Evolutionary conservation across 23 red algal species (phyloP), one percentile per base, ranked within the genome.

Genomic region (Chondrus crispus): DNA sequence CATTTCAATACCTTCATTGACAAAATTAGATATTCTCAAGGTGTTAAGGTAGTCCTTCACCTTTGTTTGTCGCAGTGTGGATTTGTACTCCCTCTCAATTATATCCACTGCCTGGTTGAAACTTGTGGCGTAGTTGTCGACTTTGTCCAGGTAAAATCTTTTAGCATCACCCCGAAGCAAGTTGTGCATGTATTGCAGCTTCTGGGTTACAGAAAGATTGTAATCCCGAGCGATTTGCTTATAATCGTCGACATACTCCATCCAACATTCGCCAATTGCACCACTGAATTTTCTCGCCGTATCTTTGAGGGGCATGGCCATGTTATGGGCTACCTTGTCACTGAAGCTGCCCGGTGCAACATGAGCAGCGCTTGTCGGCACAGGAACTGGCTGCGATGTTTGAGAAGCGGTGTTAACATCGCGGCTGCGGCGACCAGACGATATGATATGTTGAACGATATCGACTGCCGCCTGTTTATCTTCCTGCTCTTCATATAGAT

Each of bases 171-270:
- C 57, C 12, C 13, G 43, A 10, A 80, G 57, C 16, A 85, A 30
- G 81, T 85, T 85, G 47, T 68, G 43, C 71, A 85, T 13, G 20
- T 24, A 85, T 36, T 69, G 46, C 32, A 70, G 54, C 47, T 85
- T 85, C 81, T 85, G 81, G 11, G 22, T n/a, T 18, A 26, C 10
- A 26, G 53, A 12, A 7, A 85, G 54, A 30, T 62, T 57, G 47
- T 85, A 85, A 12, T 85, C 54, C 19, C 47, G 18, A 13, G 81
- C 20, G 10, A 37, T 33, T 13, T 85, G 46, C 12, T 19, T 19
- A 43, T 85, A 63, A 9, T 85, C 16, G 29, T 64, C 22, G 30
- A 85, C 13, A 14, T 69, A 85, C 57, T 85, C 81, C 28, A 36
- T 14, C 46, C 35, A 85, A 13, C 46, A 64, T 52, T 85, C 9